These are phyloP conservation scores for Penicillium capsulatum DNA, from an alignment of 2,329 filamentous ascomycete species.

Conservation along the genomic window DNA sequence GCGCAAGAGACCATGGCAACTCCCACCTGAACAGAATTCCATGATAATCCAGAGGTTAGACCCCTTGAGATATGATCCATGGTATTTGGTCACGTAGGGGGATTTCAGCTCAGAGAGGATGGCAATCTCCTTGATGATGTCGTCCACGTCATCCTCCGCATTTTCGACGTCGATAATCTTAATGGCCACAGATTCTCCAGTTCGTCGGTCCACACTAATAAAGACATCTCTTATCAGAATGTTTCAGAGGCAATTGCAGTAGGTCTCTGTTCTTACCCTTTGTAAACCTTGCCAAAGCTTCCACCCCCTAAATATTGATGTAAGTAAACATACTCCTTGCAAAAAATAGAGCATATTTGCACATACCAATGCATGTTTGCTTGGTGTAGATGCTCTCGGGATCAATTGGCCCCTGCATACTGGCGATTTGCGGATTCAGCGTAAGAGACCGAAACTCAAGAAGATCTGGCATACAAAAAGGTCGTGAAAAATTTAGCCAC, in stretches of 20 bases:
- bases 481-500: background rate
- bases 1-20: conserved; percentile 93
- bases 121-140: conserved; percentile 98
- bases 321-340: background rate
- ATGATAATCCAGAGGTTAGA: conserved; percentile 99
- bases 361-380: conserved; percentile 77
- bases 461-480: too few species aligned
- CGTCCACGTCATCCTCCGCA: conserved; percentile 97
- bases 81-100: conserved; percentile 95
- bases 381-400: conserved; percentile 91
- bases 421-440: conserved; percentile 12
- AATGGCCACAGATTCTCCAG: conserved; percentile 90
- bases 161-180: conserved; percentile 99
- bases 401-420: conserved; percentile 60
- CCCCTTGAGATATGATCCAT: conserved; percentile 92
- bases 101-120: conserved; percentile 95
- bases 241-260: background rate
- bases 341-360: background rate
- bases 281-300: conserved; percentile 98
- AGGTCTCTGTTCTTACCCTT: conserved; percentile 61
- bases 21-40: conserved; percentile 97
- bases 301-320: conserved; percentile 64
- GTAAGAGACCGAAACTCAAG: background rate
- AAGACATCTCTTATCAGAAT: conserved; percentile 5
- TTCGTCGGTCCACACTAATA: conserved; percentile 79